phyloP scores from a whole-genome alignment of 1,284 basidiomycete genomes.

The Ganoderma sinense region DNA sequence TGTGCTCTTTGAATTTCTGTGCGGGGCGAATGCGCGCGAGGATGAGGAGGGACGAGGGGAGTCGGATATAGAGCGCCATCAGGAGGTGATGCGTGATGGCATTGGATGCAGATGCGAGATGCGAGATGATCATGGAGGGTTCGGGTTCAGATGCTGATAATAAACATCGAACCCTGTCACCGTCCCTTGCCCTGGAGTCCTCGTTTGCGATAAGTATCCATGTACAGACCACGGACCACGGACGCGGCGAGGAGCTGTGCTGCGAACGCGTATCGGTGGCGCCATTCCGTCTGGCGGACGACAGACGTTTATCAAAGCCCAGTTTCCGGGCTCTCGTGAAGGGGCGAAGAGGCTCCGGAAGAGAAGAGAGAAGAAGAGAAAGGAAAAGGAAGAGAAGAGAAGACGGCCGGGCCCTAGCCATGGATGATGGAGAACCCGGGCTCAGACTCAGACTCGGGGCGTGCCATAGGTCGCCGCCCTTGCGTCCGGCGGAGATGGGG shows the following conservation, averaged over 20 bases:
- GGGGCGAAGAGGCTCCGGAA: not conserved
- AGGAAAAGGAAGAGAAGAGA: not conserved
- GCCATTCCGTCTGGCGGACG: not conserved
- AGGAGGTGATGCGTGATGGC: not conserved
- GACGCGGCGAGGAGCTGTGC: not conserved
- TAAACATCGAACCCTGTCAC: not conserved
- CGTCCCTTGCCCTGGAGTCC: not conserved
- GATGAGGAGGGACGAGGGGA: not conserved
- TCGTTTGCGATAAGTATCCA: no score
- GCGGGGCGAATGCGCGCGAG: not conserved
- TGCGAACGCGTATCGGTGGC: not conserved
- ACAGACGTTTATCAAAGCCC: not conserved
- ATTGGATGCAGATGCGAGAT: no score
- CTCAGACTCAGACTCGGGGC: not conserved
- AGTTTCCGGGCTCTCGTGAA: not conserved
- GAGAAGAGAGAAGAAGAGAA: not conserved
- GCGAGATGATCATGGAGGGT: no score
- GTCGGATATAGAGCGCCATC: constrained; percentile 5
- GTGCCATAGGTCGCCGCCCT: not conserved
- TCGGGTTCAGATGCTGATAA: not conserved
- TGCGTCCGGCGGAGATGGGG: constrained; percentile 2
- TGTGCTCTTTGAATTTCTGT: no score
- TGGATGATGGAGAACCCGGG: no score
- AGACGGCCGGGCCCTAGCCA: no score
- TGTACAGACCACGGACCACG: no score